A percentile compares a stretch with the other conserved stretches of the same genome.
Evolutionary conservation across 805 yeast species (phyloP).

Genomic region (Komagataella phaffii): DNA sequence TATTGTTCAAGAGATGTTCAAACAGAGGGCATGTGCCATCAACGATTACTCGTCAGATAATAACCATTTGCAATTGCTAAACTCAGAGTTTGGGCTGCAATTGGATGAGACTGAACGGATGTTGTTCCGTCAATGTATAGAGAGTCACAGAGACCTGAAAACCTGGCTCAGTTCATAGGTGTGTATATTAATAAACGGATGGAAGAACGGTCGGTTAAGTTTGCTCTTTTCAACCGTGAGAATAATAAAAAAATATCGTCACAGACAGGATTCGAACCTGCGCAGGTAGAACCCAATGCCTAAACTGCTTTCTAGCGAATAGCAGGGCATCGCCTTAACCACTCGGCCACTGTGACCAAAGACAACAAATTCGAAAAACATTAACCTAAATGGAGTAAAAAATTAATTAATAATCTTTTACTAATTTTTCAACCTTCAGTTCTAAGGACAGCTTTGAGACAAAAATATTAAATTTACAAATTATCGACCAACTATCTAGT

Average conservation of each 20-base stretch:
- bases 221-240: not conserved
- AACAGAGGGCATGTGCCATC: slow-evolving; percentile 55
- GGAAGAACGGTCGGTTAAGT: not conserved
- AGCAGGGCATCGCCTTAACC: slow-evolving; percentile 71
- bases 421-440: too few relatives aligned
- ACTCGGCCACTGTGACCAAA: slow-evolving; percentile 53
- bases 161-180: slow-evolving; percentile 20
- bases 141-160: slow-evolving; percentile 28
- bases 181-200: not conserved
- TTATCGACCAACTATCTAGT: too few relatives aligned
- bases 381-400: not conserved
- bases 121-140: slow-evolving; percentile 39
- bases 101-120: slow-evolving; percentile 69
- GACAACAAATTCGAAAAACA: not conserved
- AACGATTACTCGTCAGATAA: slow-evolving; percentile 36
- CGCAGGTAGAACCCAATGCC: slow-evolving; percentile 90
- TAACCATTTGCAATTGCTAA: slow-evolving; percentile 23
- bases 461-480: too few relatives aligned
- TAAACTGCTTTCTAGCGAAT: slow-evolving; percentile 17
- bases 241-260: slow-evolving; percentile 43
- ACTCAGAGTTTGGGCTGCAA: slow-evolving; percentile 42
- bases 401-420: too few relatives aligned
- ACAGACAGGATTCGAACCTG: slow-evolving; percentile 99
- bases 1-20: slow-evolving; percentile 32
- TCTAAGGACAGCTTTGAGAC: too few relatives aligned